Evolutionary conservation across 306 rosid species (phyloP).

Genomic region (Mimosa pudica): DNA sequence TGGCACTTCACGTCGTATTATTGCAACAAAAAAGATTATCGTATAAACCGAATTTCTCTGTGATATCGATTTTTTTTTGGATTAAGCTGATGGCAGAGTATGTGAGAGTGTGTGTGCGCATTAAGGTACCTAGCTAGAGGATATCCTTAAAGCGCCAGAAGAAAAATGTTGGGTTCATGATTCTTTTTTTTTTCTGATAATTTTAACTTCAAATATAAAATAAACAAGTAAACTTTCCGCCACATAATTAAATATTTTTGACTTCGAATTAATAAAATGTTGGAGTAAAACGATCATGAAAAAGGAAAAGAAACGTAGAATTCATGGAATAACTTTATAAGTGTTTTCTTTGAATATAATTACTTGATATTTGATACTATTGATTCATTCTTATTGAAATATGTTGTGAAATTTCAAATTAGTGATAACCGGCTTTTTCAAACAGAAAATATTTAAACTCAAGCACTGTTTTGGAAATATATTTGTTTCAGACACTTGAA

Average conservation of each 20-base stretch:
- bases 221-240: background rate
- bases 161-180: background rate
- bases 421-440: no score
- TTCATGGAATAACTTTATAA: background rate
- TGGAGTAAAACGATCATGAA: background rate
- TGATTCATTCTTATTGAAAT: no score
- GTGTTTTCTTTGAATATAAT: background rate
- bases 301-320: background rate
- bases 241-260: background rate
- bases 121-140: background rate
- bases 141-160: background rate
- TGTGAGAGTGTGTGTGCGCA: background rate
- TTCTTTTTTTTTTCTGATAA: no score
- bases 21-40: background rate
- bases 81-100: background rate
- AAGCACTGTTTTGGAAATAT: no score
- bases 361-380: background rate
- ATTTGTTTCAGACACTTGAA: no score
- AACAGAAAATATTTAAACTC: no score
- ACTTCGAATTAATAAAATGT: background rate
- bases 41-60: background rate
- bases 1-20: background rate
- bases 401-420: no score
- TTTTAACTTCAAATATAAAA: no score
- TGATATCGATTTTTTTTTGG: background rate